phyloP scores from a whole-genome alignment of 306 rosid species.

The Medicago truncatula region DNA sequence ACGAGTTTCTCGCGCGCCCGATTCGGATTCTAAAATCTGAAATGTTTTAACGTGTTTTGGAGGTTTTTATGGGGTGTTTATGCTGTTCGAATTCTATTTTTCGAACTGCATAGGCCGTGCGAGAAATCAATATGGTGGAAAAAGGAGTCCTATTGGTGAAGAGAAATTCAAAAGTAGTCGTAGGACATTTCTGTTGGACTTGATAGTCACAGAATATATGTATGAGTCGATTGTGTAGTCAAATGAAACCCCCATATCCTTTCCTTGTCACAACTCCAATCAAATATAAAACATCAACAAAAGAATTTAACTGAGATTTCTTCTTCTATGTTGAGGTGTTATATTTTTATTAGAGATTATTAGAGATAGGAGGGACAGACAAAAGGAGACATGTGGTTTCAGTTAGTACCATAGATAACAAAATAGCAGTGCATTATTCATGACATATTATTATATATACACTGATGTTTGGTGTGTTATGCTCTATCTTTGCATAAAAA shows the following conservation, averaged over 20 bases:
- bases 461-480: slow-evolving; percentile 33
- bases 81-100: too few species aligned
- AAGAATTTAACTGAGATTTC: background rate
- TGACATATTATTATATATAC: slow-evolving; percentile 34
- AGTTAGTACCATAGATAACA: slow-evolving; percentile 16
- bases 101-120: too few species aligned
- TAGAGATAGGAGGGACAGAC: background rate
- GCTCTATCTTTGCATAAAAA: slow-evolving; percentile 26
- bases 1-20: too few species aligned
- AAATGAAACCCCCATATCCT: background rate
- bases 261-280: too few species aligned
- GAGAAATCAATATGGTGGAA: too few species aligned
- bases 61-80: too few species aligned
- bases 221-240: too few species aligned
- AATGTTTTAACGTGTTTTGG: too few species aligned
- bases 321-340: background rate
- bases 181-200: slow-evolving; percentile 21
- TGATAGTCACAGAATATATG: slow-evolving; percentile 4
- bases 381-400: background rate
- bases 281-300: background rate
- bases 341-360: background rate
- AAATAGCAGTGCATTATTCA: slow-evolving; percentile 36
- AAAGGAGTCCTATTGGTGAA: slow-evolving; percentile 12
- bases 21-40: too few species aligned
- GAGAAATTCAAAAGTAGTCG: slow-evolving; percentile 14